phyloP scores from a whole-genome alignment of 805 yeast species.

The Martiniozyma abietophila region DNA sequence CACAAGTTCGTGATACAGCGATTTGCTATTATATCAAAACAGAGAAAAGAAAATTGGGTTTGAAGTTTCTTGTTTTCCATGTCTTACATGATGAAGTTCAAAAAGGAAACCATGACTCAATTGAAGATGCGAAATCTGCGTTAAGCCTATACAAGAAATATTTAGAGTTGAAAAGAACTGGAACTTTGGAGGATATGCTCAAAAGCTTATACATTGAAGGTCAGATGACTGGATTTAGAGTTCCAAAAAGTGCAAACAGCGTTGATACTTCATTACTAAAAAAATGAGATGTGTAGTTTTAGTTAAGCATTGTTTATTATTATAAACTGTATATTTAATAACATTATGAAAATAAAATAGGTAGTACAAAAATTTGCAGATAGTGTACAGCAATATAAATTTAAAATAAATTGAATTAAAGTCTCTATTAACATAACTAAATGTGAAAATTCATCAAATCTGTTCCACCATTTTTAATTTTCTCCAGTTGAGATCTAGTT shows the following conservation, averaged over 20 bases:
- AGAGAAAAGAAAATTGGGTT: constrained; percentile 67
- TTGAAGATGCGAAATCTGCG: constrained; percentile 92
- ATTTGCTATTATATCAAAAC: constrained; percentile 67
- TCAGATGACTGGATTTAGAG: constrained; percentile 41
- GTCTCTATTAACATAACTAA: too few relatives aligned
- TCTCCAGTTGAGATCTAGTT: too few relatives aligned
- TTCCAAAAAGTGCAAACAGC: constrained; percentile 31
- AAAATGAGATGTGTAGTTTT: too few relatives aligned
- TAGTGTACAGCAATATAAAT: too few relatives aligned
- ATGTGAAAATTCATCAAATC: too few relatives aligned
- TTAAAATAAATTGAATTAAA: too few relatives aligned
- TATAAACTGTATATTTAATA: too few relatives aligned
- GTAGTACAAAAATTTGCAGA: too few relatives aligned
- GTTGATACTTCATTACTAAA: not conserved
- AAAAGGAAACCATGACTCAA: constrained; percentile 91
- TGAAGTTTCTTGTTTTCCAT: constrained; percentile 79
- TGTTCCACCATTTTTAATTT: too few relatives aligned
- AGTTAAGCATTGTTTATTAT: too few relatives aligned
- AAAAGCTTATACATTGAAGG: constrained; percentile 68
- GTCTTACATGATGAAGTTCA: constrained; percentile 72
- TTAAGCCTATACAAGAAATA: constrained; percentile 67
- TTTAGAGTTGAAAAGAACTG: constrained; percentile 46
- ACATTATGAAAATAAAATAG: too few relatives aligned
- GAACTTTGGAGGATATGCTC: constrained; percentile 52
- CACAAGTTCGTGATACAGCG: constrained; percentile 86